Conservation (phyloP, 169 alveolate genomes). For the Plasmodium malariae region DNA sequence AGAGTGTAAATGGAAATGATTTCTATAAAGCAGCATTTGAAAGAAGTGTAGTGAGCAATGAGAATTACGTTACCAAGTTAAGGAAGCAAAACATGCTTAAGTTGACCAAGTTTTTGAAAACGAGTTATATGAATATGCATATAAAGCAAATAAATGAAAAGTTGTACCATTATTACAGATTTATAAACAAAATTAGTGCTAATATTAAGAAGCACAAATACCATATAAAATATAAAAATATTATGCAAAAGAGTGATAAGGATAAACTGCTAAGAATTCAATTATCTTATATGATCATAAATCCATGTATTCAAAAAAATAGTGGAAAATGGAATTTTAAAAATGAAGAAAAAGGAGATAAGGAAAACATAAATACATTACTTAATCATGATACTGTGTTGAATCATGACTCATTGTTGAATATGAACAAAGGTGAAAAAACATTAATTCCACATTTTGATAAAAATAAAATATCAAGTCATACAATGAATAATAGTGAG, state of each 20-base stretch:
- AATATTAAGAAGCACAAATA: conserved; percentile 54
- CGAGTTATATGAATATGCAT: conserved; percentile 21
- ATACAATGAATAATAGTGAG: no score
- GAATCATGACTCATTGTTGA: no score
- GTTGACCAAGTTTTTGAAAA: conserved; percentile 34
- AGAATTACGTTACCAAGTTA: conserved; percentile 24
- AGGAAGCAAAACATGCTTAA: conserved; percentile 63
- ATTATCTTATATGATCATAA: conserved; percentile 70
- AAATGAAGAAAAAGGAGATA: conserved; percentile 40
- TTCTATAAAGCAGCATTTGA: neutral
- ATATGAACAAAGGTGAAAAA: no score
- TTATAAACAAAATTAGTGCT: conserved; percentile 65
- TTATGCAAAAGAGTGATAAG: conserved; percentile 73
- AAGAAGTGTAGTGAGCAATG: neutral
- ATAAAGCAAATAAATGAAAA: conserved; percentile 40
- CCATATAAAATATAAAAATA: conserved; percentile 15
- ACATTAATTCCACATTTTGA: no score
- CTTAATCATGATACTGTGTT: no score
- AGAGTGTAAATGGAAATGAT: neutral
- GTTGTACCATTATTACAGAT: conserved; percentile 55
- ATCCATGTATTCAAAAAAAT: conserved; percentile 65
- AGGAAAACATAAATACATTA: neutral
- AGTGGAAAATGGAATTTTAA: conserved; percentile 75
- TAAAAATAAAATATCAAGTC: no score
- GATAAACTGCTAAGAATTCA: conserved; percentile 57